These are phyloP conservation scores for Musa itinerans DNA, from an alignment of 176 grass and related monocot genomes.

Conservation along the genomic window DNA sequence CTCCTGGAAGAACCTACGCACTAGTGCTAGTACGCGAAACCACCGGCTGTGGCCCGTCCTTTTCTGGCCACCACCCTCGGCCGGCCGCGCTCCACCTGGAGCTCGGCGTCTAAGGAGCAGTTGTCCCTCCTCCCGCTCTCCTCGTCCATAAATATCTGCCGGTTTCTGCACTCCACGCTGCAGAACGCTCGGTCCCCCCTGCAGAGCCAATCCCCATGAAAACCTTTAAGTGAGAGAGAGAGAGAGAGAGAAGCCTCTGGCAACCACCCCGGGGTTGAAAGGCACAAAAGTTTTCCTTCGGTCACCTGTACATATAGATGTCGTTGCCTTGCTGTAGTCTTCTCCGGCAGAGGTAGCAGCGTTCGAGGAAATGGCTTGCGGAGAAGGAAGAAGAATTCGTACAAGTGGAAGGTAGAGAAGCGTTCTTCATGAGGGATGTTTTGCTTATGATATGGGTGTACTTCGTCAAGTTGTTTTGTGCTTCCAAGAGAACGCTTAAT, in stretches of 20 bases:
- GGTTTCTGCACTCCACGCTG: constrained; percentile 6
- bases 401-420: neutral
- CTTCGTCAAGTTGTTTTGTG: neutral
- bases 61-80: neutral
- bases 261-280: neutral
- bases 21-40: neutral
- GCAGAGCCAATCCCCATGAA: neutral
- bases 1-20: neutral
- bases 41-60: neutral
- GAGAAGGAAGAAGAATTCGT: neutral
- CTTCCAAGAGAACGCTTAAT: constrained; percentile 28
- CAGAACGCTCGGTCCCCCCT: constrained; percentile 28
- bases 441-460: constrained; percentile 25
- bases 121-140: constrained; percentile 16
- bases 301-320: constrained; percentile 52
- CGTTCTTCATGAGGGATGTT: constrained; percentile 12
- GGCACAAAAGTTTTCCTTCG: too few relatives aligned
- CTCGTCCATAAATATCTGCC: constrained; percentile 32
- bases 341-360: constrained; percentile 34
- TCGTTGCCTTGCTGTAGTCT: constrained; percentile 29
- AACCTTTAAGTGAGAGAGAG: neutral
- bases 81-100: neutral
- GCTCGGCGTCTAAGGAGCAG: constrained; percentile 3
- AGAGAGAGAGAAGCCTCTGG: neutral
- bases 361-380: constrained; percentile 25